phyloP scores from a whole-genome alignment of 305 asterid genomes.

The Nicotiana rustica region DNA sequence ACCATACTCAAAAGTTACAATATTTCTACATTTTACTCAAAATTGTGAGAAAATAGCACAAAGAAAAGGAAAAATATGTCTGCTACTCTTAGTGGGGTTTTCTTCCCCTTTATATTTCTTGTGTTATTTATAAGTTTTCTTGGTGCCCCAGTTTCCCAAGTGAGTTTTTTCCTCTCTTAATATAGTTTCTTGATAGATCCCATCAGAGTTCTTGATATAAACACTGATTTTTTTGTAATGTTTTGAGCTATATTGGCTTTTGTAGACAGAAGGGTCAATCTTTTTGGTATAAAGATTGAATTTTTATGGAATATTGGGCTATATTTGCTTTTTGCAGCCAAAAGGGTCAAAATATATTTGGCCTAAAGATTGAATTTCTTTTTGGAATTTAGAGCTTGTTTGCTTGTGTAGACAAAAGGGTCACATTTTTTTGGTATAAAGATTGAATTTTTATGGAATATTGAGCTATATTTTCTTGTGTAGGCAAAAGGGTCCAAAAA shows the following conservation, averaged over 20 bases:
- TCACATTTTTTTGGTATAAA: background rate
- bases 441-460: background rate
- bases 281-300: background rate
- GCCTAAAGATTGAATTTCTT: background rate
- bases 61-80: conserved; percentile 23
- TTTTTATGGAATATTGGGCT: background rate
- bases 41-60: conserved; percentile 25
- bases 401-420: background rate
- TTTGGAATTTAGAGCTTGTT: background rate
- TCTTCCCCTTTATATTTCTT: conserved; percentile 42
- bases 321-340: background rate
- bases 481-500: conserved; percentile 41
- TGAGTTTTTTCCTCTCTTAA: conserved; percentile 36
- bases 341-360: too few relatives aligned
- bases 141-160: conserved; percentile 35
- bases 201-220: conserved; percentile 43
- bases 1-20: background rate
- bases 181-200: conserved; percentile 17
- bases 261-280: conserved; percentile 41
- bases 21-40: background rate
- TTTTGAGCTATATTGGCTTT: background rate
- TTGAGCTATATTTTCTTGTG: background rate
- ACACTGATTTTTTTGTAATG: background rate
- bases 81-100: conserved; percentile 42
- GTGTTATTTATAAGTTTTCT: conserved; percentile 38